These are phyloP conservation scores for Massospora cicadina DNA, from an alignment of 371 early-diverging fungal genomes.

Conservation along the genomic window DNA sequence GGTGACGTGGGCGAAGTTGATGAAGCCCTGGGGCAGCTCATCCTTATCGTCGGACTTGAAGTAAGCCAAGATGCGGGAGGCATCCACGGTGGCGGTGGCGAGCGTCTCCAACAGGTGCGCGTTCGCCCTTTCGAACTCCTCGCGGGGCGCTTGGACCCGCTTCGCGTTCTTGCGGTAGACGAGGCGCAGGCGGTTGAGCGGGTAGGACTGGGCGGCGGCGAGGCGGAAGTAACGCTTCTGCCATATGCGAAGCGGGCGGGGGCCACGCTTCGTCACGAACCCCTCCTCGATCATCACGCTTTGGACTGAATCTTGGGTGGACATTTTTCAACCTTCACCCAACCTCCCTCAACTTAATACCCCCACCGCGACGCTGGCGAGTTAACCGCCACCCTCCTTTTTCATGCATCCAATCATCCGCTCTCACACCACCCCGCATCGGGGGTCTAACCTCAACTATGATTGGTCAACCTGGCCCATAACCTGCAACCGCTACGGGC, in stretches of 20 bases:
- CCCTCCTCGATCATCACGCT: constrained; percentile 18
- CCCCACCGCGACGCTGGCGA: neutral
- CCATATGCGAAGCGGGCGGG: constrained; percentile 23
- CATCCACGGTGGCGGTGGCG: constrained; percentile 23
- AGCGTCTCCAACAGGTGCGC: constrained; percentile 19
- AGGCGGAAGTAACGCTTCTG: constrained; percentile 24
- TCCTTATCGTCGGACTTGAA: constrained; percentile 20
- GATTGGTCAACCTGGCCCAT: no score
- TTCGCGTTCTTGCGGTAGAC: constrained; percentile 23
- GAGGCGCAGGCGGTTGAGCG: constrained; percentile 18
- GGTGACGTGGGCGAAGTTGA: constrained; percentile 23
- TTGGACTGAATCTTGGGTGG: neutral
- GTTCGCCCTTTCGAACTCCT: constrained; percentile 21
- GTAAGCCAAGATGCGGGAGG: constrained; percentile 20
- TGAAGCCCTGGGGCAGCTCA: constrained; percentile 21
- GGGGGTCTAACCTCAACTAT: neutral
- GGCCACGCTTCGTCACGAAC: constrained; percentile 20
- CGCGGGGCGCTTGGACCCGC: constrained; percentile 14
- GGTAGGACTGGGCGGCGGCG: constrained; percentile 15
- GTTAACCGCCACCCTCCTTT: neutral
- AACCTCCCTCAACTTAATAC: neutral
- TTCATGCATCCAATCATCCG: neutral
- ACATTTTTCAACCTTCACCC: constrained; percentile 2
- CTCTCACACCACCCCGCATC: neutral
- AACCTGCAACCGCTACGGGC: no score